phyloP scores from a whole-genome alignment of 768 basidiomycete species.

The Hemileccinum rubropunctum region DNA sequence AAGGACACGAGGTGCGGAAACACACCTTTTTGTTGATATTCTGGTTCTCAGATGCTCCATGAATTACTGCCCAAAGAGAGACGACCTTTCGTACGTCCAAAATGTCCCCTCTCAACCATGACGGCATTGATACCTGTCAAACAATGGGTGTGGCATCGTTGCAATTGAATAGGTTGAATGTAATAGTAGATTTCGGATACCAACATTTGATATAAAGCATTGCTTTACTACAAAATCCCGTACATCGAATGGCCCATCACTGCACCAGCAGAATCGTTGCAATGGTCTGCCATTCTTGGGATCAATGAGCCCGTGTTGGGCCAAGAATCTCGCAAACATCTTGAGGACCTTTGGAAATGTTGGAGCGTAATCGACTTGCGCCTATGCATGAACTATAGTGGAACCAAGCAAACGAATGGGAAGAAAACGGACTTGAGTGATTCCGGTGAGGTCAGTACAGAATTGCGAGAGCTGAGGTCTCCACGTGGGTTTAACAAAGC shows the following conservation, averaged over 20 bases:
- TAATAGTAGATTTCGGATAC: constrained; percentile 19
- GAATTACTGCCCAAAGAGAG: constrained; percentile 37
- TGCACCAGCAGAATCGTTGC: constrained; percentile 76
- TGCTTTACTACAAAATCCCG: constrained; percentile 87
- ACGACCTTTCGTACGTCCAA: constrained; percentile 72
- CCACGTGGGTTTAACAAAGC: constrained; percentile 88
- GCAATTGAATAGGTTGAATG: constrained; percentile 4
- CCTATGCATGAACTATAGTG: constrained; percentile 41
- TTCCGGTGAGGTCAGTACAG: constrained; percentile 86
- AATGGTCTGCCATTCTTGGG: constrained; percentile 51
- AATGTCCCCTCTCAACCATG: constrained; percentile 71
- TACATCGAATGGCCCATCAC: constrained; percentile 80
- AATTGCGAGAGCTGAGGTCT: constrained; percentile 76
- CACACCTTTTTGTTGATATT: constrained; percentile 17
- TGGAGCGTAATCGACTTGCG: constrained; percentile 77
- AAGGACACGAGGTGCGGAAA: not conserved
- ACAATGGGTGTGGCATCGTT: constrained; percentile 7
- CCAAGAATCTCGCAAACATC: constrained; percentile 64
- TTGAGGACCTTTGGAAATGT: constrained; percentile 67
- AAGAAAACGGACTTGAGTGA: constrained; percentile 72
- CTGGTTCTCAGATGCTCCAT: constrained; percentile 7
- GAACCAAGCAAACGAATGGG: not conserved
- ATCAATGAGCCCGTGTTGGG: constrained; percentile 68
- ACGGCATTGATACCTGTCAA: constrained; percentile 60
- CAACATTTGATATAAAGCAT: constrained; percentile 80